Base-by-base conservation (phyloP, 2,329 filamentous ascomycete species). In the Dactylellina sp. region DNA sequence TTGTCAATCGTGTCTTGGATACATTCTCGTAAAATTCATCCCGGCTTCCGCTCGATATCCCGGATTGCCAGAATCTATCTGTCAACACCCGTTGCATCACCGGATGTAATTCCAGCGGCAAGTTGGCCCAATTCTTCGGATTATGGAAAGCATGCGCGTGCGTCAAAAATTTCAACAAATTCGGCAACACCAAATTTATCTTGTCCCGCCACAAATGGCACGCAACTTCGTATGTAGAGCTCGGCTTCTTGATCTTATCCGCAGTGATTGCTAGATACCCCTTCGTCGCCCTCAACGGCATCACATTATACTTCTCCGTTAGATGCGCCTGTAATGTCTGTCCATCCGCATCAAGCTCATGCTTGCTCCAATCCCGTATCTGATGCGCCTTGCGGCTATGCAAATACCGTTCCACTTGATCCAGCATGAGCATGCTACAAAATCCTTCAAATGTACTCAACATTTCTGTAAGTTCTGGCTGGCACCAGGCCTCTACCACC, bases 41-140 rank as follows among this genome's bases (percentile, higher is more conserved):
- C 80, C 95, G 93, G 78, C 92, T 98, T 24, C 96, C 95, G 75
- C 90, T 91, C 0, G 95, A 98, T 56, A 99, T 99, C 7, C 95
- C 95, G 5, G 93, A 92, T 83, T 99, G 95, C 95, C 95, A 99
- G 81, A 99, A 99, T 22, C 95, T 87, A 81, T 99, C 95, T 12
- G 93, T 96, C 20, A 99, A 83, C 18, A 98, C 92, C 20, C 91
- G 87, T 46, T 88, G 87, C 40, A 98, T 91, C 59, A 96, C 88
- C 3, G 86, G 83, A 70, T 89, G 89, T 84, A 96, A 89, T 44
- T 96, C 92, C 9, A 84, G 80, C 0, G 93, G 89, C 14, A 97
- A 82, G 32, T 89, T 87, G 7, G 86, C 84, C 94, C 95, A 99
- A 79, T 93, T 96, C 18, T 87, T 84, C 0, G 91, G 87, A 78